Base-by-base conservation (phyloP, 2,329 filamentous ascomycete species). In the Trichophyton verrucosum region DNA sequence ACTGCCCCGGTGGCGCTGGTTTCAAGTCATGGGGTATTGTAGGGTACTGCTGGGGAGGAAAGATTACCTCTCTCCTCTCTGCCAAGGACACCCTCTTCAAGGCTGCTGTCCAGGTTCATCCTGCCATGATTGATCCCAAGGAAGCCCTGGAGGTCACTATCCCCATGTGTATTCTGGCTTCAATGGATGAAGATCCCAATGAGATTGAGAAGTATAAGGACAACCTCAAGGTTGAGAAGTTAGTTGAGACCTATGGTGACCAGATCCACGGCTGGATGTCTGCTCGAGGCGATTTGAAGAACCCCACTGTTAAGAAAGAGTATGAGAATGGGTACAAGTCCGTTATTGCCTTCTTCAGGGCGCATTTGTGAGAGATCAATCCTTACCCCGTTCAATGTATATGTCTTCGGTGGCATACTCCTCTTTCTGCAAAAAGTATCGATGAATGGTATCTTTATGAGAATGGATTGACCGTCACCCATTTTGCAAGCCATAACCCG, bases 1-100 rank as follows among this genome's bases (percentile, higher is more conserved):
- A 73, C 67, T 77, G 69, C 60, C 66, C 68, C 4, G 67, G 66
- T 33, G 72, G 67, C 20, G 61, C 44, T 11, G 67, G 65, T 40
- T 79, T 84, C 66, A 74, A 79, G 66, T 75, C 75, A 58, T 86
- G 82, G 82, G 82, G 78, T 1, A 76, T 85, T 51, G 69, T 86
- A 27, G 83, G 83, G 13, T 84, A 76, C 76, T 86, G 83, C 76
- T 84, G 65, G 65, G 65, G 65, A 15, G 65, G 63, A 4, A 68
- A 81, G 76, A 80, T 83, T 64, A 76, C 79, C 61, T 80, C 81
- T 63, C 72, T 81, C 11, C 72, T 74, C 36, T 77, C 77, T 13
- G 72, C 75, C 62, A 66, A 76, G 61, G 75, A 73, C 61, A 78
- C 79, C 0, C 70, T 69, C 5, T 82, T 82, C 74, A 81, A 80